Conservation (phyloP, 805 yeast species). For the Saccharomycopsis microspora region DNA sequence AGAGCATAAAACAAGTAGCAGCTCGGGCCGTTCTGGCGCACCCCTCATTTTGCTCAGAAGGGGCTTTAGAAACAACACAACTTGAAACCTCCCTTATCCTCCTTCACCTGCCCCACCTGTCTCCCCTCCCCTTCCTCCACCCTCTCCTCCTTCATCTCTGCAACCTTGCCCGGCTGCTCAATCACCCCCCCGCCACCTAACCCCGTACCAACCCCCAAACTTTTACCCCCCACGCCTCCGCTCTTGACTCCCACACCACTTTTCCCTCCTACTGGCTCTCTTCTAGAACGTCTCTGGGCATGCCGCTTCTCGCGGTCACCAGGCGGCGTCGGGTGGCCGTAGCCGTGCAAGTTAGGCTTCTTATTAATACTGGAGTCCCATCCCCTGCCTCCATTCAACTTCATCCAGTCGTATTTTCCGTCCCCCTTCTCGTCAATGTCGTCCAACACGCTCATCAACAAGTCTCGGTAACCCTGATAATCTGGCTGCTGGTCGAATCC, state of each 20-base stretch:
- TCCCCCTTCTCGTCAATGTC: constrained; percentile 64
- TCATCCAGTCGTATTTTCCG: constrained; percentile 97
- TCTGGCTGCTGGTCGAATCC: constrained; percentile 93
- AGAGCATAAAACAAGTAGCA: background rate
- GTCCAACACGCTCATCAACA: constrained; percentile 69
- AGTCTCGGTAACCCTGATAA: constrained; percentile 71
- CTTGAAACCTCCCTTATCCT: too few species aligned
- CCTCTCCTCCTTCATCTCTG: too few species aligned
- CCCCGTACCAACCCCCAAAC: too few species aligned
- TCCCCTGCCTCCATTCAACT: constrained; percentile 86
- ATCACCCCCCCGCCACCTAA: too few species aligned
- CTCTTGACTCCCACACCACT: too few species aligned
- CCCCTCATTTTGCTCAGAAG: background rate
- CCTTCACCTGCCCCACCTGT: too few species aligned
- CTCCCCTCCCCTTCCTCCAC: too few species aligned
- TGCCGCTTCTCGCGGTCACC: constrained; percentile 36
- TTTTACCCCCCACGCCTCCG: too few species aligned
- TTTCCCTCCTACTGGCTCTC: too few species aligned
- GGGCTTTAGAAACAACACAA: background rate
- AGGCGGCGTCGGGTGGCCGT: constrained; percentile 89
- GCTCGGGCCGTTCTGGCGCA: background rate
- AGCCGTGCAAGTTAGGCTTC: constrained; percentile 90
- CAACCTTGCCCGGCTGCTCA: too few species aligned
- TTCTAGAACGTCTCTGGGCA: constrained; percentile 23
- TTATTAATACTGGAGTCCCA: constrained; percentile 88